Evolutionary conservation across 2,329 filamentous ascomycete species (phyloP).

Genomic region (Botrytis tulipae): DNA sequence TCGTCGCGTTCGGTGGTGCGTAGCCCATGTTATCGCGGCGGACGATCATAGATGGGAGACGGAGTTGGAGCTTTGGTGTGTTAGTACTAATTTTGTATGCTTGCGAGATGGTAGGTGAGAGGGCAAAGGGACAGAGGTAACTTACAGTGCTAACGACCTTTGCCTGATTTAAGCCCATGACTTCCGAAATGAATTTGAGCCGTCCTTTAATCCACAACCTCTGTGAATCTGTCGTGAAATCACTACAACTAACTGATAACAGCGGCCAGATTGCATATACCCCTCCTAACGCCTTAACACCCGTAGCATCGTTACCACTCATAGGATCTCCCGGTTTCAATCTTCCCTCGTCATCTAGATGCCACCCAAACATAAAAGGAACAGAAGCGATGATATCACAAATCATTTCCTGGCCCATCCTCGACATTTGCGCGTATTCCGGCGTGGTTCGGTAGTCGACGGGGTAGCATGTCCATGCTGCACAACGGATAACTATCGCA

Average conservation of each 20-base stretch:
- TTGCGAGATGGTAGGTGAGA: not conserved
- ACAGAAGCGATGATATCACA: conserved; percentile 59
- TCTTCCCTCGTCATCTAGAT: conserved; percentile 43
- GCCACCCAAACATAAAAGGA: conserved; percentile 62
- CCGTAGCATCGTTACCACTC: conserved; percentile 18
- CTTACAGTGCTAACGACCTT: conserved; percentile 54
- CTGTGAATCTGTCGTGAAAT: conserved; percentile 59
- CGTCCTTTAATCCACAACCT: conserved; percentile 55
- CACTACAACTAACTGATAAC: conserved; percentile 52
- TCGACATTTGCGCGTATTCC: conserved; percentile 56
- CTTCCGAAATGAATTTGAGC: conserved; percentile 53
- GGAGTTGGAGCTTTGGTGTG: conserved; percentile 50
- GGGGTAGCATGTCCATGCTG: conserved; percentile 59
- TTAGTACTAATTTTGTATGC: conserved; percentile 15
- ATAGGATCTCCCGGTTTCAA: conserved; percentile 34
- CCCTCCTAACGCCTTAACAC: conserved; percentile 54
- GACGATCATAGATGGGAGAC: conserved; percentile 62
- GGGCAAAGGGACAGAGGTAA: not conserved
- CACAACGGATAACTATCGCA: conserved; percentile 56
- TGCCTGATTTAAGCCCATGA: conserved; percentile 58
- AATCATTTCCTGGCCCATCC: conserved; percentile 52
- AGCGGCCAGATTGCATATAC: conserved; percentile 61
- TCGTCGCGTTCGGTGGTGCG: not conserved
- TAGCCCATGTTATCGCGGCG: conserved; percentile 34
- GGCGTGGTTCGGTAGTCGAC: conserved; percentile 62